phyloP scores from a whole-genome alignment of 1,139 yeast genomes.

The Sugiyamaella novakii region DNA sequence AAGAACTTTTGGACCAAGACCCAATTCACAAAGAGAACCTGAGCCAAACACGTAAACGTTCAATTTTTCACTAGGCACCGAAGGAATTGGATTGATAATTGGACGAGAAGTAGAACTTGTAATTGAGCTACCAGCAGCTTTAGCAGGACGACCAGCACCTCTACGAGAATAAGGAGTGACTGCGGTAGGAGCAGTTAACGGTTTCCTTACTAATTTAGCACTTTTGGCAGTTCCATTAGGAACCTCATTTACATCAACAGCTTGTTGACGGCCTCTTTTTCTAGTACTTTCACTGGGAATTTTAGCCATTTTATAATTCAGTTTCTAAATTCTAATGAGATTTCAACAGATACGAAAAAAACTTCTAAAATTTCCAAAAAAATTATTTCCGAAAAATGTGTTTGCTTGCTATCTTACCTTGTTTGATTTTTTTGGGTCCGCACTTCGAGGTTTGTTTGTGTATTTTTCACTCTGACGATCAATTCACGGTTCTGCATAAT shows the following conservation, averaged over 20 bases:
- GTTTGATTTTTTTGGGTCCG: too few species aligned
- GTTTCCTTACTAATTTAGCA: constrained; percentile 10
- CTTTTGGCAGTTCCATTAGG: constrained; percentile 11
- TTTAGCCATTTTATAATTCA: constrained; percentile 7
- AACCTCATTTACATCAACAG: neutral
- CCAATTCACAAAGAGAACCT: constrained; percentile 96
- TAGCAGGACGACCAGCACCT: constrained; percentile 29
- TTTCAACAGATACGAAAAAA: too few species aligned
- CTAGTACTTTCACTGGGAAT: constrained; percentile 9
- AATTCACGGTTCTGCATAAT: too few species aligned
- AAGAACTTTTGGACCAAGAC: constrained; percentile 88
- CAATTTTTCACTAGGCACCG: constrained; percentile 50
- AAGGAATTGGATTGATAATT: constrained; percentile 39
- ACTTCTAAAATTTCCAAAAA: too few species aligned
- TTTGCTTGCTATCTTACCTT: too few species aligned
- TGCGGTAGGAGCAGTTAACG: too few species aligned
- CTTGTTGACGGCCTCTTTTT: constrained; percentile 7
- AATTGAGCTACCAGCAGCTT: constrained; percentile 47
- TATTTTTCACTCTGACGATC: too few species aligned
- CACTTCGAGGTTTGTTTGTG: too few species aligned
- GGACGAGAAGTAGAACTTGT: constrained; percentile 51
- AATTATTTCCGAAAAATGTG: neutral
- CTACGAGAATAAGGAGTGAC: constrained; percentile 8
- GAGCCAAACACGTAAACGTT: constrained; percentile 94
- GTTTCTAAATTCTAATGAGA: neutral